Evolutionary conservation across 768 basidiomycete genomes (phyloP).

Genomic region (Termitomyces bulborhizus): DNA sequence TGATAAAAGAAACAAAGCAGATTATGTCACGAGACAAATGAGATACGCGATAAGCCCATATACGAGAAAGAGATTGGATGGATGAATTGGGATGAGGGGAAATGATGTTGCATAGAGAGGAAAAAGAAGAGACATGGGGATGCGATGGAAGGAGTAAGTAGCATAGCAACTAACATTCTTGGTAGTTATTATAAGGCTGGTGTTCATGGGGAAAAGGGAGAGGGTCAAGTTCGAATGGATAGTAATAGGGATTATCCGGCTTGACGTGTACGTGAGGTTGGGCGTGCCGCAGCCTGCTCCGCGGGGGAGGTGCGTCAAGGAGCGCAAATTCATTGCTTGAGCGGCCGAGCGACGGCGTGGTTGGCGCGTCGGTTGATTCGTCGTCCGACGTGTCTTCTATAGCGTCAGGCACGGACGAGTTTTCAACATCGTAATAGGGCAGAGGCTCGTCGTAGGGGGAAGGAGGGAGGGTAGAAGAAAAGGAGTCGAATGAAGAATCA

Average conservation of each 20-base stretch:
- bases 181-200: conserved; percentile 49
- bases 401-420: conserved; percentile 68
- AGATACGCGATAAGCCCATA: conserved; percentile 7
- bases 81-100: not conserved
- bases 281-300: conserved; percentile 40
- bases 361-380: conserved; percentile 61
- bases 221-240: conserved; percentile 63
- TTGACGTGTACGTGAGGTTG: conserved; percentile 58
- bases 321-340: conserved; percentile 53
- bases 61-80: conserved; percentile 6
- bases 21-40: conserved; percentile 6
- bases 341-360: conserved; percentile 54
- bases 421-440: conserved; percentile 64
- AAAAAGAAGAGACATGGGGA: conserved; percentile 15
- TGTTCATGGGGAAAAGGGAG: conserved; percentile 59
- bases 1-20: not conserved
- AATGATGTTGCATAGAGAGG: conserved; percentile 3
- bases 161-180: conserved; percentile 53
- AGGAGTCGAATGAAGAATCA: conserved; percentile 33
- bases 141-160: conserved; percentile 15
- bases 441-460: conserved; percentile 40
- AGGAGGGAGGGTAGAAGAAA: conserved; percentile 29
- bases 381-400: conserved; percentile 85
- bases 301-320: conserved; percentile 44
- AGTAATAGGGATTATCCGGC: conserved; percentile 53